These are phyloP conservation scores for Sugiyamaella smithiae DNA, from an alignment of 805 yeast genomes.

Conservation along the genomic window DNA sequence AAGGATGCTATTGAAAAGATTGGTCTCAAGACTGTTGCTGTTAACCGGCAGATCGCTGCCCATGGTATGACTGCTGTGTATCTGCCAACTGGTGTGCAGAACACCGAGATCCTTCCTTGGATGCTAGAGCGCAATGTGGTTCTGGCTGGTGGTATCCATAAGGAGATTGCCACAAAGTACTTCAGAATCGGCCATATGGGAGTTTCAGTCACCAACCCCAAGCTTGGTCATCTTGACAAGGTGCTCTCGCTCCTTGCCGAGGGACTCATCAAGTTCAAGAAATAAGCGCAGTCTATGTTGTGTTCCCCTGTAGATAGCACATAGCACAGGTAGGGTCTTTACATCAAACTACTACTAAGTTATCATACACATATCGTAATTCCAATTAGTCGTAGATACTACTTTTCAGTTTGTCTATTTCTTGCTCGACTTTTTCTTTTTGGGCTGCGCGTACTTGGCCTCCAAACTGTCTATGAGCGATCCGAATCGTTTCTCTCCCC, in stretches of 20 bases:
- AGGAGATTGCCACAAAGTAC: slow-evolving; percentile 73
- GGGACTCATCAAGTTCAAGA: slow-evolving; percentile 23
- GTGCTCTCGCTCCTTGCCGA: slow-evolving; percentile 48
- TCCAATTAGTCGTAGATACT: too few relatives aligned
- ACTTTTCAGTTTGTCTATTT: too few relatives aligned
- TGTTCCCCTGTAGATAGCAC: too few relatives aligned
- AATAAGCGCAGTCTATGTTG: slow-evolving; percentile 3
- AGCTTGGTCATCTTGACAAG: slow-evolving; percentile 52
- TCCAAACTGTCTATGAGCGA: slow-evolving; percentile 33
- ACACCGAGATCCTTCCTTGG: slow-evolving; percentile 57
- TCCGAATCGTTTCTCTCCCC: slow-evolving; percentile 30
- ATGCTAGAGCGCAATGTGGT: slow-evolving; percentile 65
- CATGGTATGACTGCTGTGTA: slow-evolving; percentile 85
- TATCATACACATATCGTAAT: too few relatives aligned
- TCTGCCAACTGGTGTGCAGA: slow-evolving; percentile 71
- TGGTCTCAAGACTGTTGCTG: slow-evolving; percentile 71
- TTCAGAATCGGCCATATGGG: slow-evolving; percentile 98
- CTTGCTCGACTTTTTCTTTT: slow-evolving; percentile 14
- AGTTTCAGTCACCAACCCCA: slow-evolving; percentile 58
- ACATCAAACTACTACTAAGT: too few relatives aligned
- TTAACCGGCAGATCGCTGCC: slow-evolving; percentile 60
- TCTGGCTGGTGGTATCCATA: slow-evolving; percentile 88
- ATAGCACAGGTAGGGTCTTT: too few relatives aligned
- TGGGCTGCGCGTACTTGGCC: slow-evolving; percentile 30
- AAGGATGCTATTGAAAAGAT: slow-evolving; percentile 54